Base-by-base conservation (phyloP, 805 yeast species). In the Jamesozyma hellenica region DNA sequence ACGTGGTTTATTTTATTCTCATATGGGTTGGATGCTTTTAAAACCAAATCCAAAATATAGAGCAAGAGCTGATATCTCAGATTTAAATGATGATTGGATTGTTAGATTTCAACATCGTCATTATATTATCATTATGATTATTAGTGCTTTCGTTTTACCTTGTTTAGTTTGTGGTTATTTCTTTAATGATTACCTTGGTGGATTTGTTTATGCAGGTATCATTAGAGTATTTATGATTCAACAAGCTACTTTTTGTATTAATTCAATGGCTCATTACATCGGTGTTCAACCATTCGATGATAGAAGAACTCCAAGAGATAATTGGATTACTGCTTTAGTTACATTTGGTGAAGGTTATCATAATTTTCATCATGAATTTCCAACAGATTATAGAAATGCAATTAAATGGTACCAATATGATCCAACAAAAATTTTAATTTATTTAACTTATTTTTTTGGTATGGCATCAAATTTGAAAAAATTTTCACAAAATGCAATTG, bases 341-440 rank as follows among this genome's bases (percentile, higher is more conserved):
- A 83, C 94, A 0, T 82, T 82, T 55, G 94, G 94, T 63, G 94
- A 83, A 65, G 94, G 94, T 47, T 82, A 82, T 70, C 92, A 83
- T 57, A 83, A 83, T 65, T 83, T 82, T 77, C 94, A 83, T 63
- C 94, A 83, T 61, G 94, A 82, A 68, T 83, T 82, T 72, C 92
- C 94, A 53, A 74, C 84, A 15, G 94, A 83, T 65, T 83, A 82
- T 72, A 76, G 94, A 73, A 82, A 82, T 58, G 92, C 92, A 28
- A 71, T 82, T 57, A 79, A 76, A 58, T 82, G 92, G 92, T 82
- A 78, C 68, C 90, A 82, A 70, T 82, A 77, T 57, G 94, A 83
- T 60, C 94, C 94, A 49, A 82, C 92, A 36, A 82, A 82, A 64
- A 53, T 74, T 35, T 51, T 71, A 39, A 81, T 82, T 50, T 82